Conservation (phyloP, 2,329 filamentous ascomycete species). For the Fusarium brevicatenulatum region DNA sequence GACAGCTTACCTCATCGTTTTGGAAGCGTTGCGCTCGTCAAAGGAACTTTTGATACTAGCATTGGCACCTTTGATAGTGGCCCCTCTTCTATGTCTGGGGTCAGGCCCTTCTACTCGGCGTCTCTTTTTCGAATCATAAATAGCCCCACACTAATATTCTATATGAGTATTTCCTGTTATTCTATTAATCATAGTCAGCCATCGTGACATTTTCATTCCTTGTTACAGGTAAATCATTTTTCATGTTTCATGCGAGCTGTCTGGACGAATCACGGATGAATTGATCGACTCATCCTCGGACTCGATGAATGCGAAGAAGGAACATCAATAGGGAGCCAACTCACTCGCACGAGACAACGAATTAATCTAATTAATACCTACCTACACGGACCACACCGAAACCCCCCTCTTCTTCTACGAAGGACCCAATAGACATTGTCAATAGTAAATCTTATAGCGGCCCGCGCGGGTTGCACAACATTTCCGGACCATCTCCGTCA, state of each 20-base stretch:
- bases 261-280: not conserved
- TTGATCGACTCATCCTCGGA: not conserved
- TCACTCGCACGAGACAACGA: not conserved
- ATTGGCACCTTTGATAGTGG: conserved; percentile 45
- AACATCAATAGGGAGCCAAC: not conserved
- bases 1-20: conserved; percentile 23
- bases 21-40: not conserved
- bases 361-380: not conserved
- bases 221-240: not conserved
- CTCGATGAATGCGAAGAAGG: not conserved
- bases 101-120: conserved; percentile 17
- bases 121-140: conserved; percentile 11
- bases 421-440: conserved; percentile 2
- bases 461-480: conserved; percentile 3
- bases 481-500: conserved; percentile 31
- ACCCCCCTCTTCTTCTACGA: not conserved
- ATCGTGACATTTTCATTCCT: not conserved
- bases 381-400: not conserved
- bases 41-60: conserved; percentile 45
- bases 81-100: conserved; percentile 33
- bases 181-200: conserved; percentile 20
- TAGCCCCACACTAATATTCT: conserved; percentile 16
- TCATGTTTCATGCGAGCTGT: not conserved
- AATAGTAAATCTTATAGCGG: not conserved
- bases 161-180: not conserved